Evolutionary conservation across 352 stramenopile species (phyloP).

Genomic region (Pythium guiyangense): DNA sequence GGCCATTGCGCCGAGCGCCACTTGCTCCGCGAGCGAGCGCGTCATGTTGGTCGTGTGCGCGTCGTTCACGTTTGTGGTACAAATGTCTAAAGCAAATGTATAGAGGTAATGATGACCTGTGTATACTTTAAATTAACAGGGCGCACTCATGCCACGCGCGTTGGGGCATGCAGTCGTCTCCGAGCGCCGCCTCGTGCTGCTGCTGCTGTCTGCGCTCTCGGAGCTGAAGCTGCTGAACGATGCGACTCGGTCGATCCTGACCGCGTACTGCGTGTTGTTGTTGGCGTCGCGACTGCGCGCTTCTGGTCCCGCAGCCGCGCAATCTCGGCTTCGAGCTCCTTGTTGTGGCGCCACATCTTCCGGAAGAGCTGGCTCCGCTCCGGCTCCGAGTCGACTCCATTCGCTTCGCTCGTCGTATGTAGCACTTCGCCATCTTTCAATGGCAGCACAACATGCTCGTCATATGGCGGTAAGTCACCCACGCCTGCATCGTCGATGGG

Average conservation of each 20-base stretch:
- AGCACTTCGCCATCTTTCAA: no score
- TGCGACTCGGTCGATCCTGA: not conserved
- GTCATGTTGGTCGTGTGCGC: slow-evolving; percentile 14
- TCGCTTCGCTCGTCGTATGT: slow-evolving; percentile 17
- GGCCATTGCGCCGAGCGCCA: slow-evolving; percentile 19
- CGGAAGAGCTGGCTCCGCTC: slow-evolving; percentile 38
- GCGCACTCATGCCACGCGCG: not conserved
- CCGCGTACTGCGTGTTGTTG: not conserved
- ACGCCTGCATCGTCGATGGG: slow-evolving; percentile 4
- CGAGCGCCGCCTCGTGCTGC: not conserved
- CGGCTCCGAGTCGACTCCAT: slow-evolving; percentile 20
- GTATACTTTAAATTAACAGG: slow-evolving; percentile 10
- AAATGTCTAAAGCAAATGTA: not conserved
- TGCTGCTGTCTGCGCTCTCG: not conserved
- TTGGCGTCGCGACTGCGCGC: slow-evolving; percentile 6
- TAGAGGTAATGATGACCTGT: not conserved
- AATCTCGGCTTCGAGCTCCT: slow-evolving; percentile 43
- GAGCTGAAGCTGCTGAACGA: not conserved
- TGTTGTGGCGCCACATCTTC: slow-evolving; percentile 45
- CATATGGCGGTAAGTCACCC: slow-evolving; percentile 11
- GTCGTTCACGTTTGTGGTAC: no score
- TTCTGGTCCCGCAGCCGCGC: slow-evolving; percentile 37
- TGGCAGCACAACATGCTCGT: slow-evolving; percentile 15
- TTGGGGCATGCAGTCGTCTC: not conserved
- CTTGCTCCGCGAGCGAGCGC: slow-evolving; percentile 13